These are phyloP conservation scores for Fermentozyma sake DNA, from an alignment of 1,139 yeast genomes.

Conservation along the genomic window DNA sequence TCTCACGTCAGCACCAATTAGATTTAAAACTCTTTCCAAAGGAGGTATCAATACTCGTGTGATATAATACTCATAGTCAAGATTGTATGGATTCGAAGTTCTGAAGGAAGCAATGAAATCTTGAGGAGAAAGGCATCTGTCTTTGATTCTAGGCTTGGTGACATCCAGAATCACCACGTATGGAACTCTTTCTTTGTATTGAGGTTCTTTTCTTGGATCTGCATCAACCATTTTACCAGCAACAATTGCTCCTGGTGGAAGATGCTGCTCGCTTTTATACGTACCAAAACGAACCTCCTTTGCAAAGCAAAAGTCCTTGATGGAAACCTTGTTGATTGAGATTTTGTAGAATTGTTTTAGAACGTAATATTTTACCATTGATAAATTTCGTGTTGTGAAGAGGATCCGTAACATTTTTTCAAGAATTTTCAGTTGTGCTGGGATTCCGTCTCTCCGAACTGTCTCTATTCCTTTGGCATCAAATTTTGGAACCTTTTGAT, in stretches of 20 bases:
- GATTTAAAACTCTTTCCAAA: slow-evolving; percentile 72
- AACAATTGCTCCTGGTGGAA: slow-evolving; percentile 91
- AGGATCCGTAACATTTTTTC: slow-evolving; percentile 64
- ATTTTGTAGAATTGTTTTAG: slow-evolving; percentile 64
- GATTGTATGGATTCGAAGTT: slow-evolving; percentile 30
- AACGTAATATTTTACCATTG: slow-evolving; percentile 63
- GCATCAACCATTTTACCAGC: slow-evolving; percentile 56
- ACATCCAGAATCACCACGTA: slow-evolving; percentile 74
- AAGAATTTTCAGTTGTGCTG: slow-evolving; percentile 82
- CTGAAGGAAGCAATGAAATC: slow-evolving; percentile 48
- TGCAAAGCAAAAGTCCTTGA: slow-evolving; percentile 87
- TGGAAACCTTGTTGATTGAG: slow-evolving; percentile 52
- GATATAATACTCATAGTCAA: slow-evolving; percentile 85
- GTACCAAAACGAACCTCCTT: slow-evolving; percentile 84
- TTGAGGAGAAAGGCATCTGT: slow-evolving; percentile 76
- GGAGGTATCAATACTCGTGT: slow-evolving; percentile 85
- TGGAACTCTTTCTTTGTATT: slow-evolving; percentile 83
- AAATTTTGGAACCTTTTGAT: slow-evolving; percentile 58
- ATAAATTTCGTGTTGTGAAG: slow-evolving; percentile 69
- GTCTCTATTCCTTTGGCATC: slow-evolving; percentile 98
- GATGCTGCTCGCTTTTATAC: slow-evolving; percentile 63
- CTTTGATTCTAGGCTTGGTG: slow-evolving; percentile 62
- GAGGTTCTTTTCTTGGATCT: slow-evolving; percentile 79
- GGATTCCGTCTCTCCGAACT: slow-evolving; percentile 88
- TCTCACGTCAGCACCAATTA: slow-evolving; percentile 75